Evolutionary conservation across 768 basidiomycete genomes (phyloP), one percentile per base, ranked within the genome.

Genomic region (Pleurotus giganteus): DNA sequence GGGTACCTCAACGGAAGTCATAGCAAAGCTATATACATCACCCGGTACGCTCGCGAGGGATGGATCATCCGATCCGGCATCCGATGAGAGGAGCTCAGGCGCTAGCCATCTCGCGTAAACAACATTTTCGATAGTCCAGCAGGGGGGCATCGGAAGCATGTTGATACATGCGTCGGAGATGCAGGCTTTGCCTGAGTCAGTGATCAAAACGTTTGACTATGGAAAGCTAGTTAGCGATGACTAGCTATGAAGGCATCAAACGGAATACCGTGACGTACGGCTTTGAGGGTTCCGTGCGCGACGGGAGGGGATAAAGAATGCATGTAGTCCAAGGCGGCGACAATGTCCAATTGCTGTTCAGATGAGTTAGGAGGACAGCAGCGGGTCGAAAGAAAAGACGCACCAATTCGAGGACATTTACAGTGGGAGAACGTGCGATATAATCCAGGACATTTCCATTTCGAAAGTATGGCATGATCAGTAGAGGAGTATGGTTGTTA

Each of bases 91-190:
- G n/a, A 50, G 34, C 49, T 50, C 49, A 50, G 49, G 49, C 19
- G 49, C 49, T n/a, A 50, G 7, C 49, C 49, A 50, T 34, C 49
- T 50, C 19, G 34, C 29, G 24, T 50, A 50, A 19, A 50, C 49
- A 37, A 32, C 32, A 50, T 50, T 50, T 23, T 50, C 49, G n/a
- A 50, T 50, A 4, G 49, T 50, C 49, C 49, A 50, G 32, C 28
- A 26, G 9, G 49, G 34, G 21, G 49, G 49, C 31, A 36, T 24
- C 13, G 49, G 49, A 4, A 50, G 31, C 49, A 50, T 50, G 49
- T 50, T 50, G 9, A 50, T 34, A 21, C 49, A 50, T 24, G 49
- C 28, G 24, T 50, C 49, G 5, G 49, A n/a, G 19, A 50, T 50
- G 21, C 49, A 50, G 8, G 49, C 49, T 24, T 28, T 32, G 11